These are phyloP conservation scores for Myriosclerotinia scirpicola DNA, from an alignment of 2,329 filamentous ascomycete species.

Conservation along the genomic window DNA sequence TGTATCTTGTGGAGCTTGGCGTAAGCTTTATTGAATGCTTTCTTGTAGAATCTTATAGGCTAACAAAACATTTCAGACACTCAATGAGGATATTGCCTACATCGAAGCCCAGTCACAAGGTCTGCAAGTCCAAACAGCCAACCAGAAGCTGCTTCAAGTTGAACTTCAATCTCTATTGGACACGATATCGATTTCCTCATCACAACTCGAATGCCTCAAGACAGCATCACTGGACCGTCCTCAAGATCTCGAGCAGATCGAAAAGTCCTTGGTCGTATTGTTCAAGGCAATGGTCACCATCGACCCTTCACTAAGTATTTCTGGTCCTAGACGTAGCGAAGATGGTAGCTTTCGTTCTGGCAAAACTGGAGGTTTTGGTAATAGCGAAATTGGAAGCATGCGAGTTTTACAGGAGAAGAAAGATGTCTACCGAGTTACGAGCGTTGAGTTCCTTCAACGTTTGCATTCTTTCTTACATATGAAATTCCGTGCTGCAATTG, in stretches of 20 bases:
- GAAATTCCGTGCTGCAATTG: slow-evolving; percentile 74
- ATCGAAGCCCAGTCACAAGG: slow-evolving; percentile 98
- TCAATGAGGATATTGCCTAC: slow-evolving; percentile 93
- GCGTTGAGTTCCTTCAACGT: slow-evolving; percentile 71
- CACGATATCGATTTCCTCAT: slow-evolving; percentile 81
- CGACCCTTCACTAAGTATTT: slow-evolving; percentile 70
- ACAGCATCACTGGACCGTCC: slow-evolving; percentile 70
- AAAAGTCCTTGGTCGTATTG: slow-evolving; percentile 72
- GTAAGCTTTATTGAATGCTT: slow-evolving; percentile 65
- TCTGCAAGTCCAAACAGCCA: slow-evolving; percentile 93
- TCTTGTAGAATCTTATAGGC: slow-evolving; percentile 25
- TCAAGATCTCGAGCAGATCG: slow-evolving; percentile 73
- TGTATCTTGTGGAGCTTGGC: slow-evolving; percentile 92
- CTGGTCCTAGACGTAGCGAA: slow-evolving; percentile 44
- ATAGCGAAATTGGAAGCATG: slow-evolving; percentile 71
- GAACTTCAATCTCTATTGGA: slow-evolving; percentile 87
- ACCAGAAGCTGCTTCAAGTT: slow-evolving; percentile 85
- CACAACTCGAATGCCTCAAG: slow-evolving; percentile 72
- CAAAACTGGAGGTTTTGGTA: slow-evolving; percentile 48
- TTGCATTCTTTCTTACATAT: slow-evolving; percentile 79
- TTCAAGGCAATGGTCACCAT: slow-evolving; percentile 95
- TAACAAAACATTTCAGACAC: slow-evolving; percentile 57
- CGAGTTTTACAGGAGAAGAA: slow-evolving; percentile 92
- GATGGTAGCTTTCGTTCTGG: slow-evolving; percentile 38
- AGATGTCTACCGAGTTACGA: slow-evolving; percentile 80